A percentile compares a stretch with the other conserved stretches of the same genome.
phyloP scores from a whole-genome alignment of 73 alveolate species.

The Paramecium sexaurelia region DNA sequence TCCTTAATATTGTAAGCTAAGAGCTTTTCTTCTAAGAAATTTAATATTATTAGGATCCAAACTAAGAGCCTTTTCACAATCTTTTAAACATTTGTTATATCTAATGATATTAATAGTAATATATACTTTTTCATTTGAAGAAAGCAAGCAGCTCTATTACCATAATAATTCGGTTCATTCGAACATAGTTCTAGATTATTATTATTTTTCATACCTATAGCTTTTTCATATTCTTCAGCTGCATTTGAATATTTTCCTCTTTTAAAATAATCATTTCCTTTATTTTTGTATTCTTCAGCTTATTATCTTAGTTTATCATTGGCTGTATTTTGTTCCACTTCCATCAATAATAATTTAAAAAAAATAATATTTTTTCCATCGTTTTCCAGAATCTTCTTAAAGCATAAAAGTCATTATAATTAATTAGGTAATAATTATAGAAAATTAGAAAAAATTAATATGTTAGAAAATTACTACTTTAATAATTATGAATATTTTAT shows the following conservation, averaged over 20 bases:
- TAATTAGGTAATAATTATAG: background rate
- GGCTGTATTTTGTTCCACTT: background rate
- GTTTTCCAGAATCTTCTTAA: conserved; percentile 12
- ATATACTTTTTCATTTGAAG: conserved; percentile 75
- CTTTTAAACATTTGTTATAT: conserved; percentile 85
- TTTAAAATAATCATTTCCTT: conserved; percentile 93
- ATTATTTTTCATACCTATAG: conserved; percentile 67
- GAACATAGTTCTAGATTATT: conserved; percentile 63
- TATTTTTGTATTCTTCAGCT: conserved; percentile 83
- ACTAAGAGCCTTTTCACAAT: conserved; percentile 87
- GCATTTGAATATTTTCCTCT: conserved; percentile 85
- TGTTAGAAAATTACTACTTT: background rate
- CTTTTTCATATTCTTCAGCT: conserved; percentile 84
- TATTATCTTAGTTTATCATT: background rate
- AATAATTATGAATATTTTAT: background rate
- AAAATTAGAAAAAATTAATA: background rate
- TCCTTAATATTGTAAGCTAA: conserved; percentile 76
- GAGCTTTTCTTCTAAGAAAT: conserved; percentile 82
- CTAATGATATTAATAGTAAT: background rate
- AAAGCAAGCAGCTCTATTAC: conserved; percentile 93
- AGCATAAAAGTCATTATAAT: background rate
- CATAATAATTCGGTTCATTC: conserved; percentile 83
- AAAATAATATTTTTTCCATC: background rate
- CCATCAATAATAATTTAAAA: background rate
- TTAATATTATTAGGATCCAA: conserved; percentile 84